Evolutionary conservation across 2,329 filamentous ascomycete genomes (phyloP).

Genomic region (Boeremia lycopersici): DNA sequence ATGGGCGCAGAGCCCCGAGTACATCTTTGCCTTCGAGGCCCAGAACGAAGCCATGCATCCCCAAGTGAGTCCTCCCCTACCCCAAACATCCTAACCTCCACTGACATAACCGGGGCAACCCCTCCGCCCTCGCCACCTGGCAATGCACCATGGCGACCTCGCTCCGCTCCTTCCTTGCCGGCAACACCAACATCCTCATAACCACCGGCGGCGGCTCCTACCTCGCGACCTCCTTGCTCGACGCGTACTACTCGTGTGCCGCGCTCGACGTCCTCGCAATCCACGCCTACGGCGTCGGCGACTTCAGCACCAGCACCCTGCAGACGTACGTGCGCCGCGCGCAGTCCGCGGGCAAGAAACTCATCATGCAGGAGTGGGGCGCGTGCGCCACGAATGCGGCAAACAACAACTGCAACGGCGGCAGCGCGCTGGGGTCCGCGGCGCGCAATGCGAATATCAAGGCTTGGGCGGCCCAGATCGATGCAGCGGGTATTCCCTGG

Average conservation of each 20-base stretch:
- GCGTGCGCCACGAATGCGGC: conserved; percentile 9
- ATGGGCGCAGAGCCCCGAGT: conserved; percentile 18
- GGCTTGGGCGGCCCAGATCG: conserved; percentile 7
- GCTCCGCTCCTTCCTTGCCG: not conserved
- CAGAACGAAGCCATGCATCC: conserved; percentile 22
- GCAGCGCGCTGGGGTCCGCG: not conserved
- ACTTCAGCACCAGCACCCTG: conserved; percentile 5
- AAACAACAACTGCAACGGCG: conserved; percentile 16
- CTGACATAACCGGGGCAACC: conserved; percentile 6
- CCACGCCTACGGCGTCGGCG: conserved; percentile 12
- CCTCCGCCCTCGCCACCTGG: conserved; percentile 12
- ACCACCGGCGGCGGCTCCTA: conserved; percentile 15
- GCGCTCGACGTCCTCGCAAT: conserved; percentile 14
- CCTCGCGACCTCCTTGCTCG: conserved; percentile 8
- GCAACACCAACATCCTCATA: conserved; percentile 9
- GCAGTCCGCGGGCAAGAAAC: conserved; percentile 1
- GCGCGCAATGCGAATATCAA: conserved; percentile 6
- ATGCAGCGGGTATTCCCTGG: conserved; percentile 12
- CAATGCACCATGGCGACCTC: conserved; percentile 16
- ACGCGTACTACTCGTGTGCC: conserved; percentile 10
- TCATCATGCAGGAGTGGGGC: conserved; percentile 19
- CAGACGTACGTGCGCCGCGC: conserved; percentile 7
- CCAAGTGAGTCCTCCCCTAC: not conserved
- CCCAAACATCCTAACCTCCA: not conserved
- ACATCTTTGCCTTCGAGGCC: conserved; percentile 24